Percentiles rank a stretch among this genome's conserved stretches.
Conservation (phyloP, 768 basidiomycete genomes). For the Lactarius pseudohatsudake region DNA sequence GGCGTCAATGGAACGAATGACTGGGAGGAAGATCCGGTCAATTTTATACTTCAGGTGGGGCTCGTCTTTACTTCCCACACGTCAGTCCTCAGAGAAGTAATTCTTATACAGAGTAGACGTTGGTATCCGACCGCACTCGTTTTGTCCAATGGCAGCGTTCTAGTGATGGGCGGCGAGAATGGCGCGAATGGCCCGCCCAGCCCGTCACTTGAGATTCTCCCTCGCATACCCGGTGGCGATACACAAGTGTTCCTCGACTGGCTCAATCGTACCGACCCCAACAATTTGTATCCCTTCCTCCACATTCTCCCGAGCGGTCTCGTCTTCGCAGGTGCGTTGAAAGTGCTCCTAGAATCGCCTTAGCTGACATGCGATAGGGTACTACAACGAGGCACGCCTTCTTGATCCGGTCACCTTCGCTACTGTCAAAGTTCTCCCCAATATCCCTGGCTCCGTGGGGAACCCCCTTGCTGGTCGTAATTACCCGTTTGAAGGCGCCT, state of each 20-base stretch:
- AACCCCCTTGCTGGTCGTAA: conserved; percentile 71
- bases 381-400: conserved; percentile 81
- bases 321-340: conserved; percentile 63
- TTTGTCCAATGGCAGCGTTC: conserved; percentile 69
- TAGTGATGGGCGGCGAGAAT: conserved; percentile 73
- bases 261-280: conserved; percentile 70
- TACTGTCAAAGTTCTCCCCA: conserved; percentile 60
- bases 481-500: conserved; percentile 74
- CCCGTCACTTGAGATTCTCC: conserved; percentile 71
- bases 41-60: conserved; percentile 58
- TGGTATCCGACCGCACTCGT: conserved; percentile 74
- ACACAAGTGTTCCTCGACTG: conserved; percentile 64
- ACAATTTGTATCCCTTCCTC: conserved; percentile 79
- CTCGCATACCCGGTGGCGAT: conserved; percentile 61
- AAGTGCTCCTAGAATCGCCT: neutral
- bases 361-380: conserved; percentile 42
- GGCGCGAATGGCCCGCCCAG: conserved; percentile 65
- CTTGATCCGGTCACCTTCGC: conserved; percentile 64
- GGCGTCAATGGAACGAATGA: conserved; percentile 75
- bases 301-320: conserved; percentile 65
- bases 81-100: neutral
- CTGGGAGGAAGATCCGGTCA: conserved; percentile 70
- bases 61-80: neutral
- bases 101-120: conserved; percentile 47
- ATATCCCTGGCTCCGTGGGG: conserved; percentile 72